A percentile compares a stretch with the other conserved stretches of the same genome.
phyloP scores from a whole-genome alignment of 352 stramenopile species.

The Phytophthora pini region DNA sequence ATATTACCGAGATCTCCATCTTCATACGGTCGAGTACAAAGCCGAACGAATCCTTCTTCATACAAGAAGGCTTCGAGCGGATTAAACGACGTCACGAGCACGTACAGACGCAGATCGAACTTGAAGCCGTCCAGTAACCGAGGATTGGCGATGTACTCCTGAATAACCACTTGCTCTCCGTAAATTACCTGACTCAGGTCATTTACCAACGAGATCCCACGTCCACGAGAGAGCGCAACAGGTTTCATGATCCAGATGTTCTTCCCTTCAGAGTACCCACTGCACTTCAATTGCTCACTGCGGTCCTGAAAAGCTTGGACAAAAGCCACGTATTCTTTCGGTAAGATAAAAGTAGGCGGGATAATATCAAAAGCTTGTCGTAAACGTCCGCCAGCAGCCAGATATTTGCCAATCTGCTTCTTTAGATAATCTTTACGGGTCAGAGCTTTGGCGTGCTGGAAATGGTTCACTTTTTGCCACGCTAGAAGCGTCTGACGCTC shows the following conservation, averaged over 20 bases:
- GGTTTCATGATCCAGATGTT: conserved; percentile 97
- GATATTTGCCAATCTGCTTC: conserved; percentile 80
- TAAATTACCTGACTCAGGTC: conserved; percentile 90
- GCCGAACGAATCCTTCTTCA: conserved; percentile 92
- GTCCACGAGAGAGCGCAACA: conserved; percentile 88
- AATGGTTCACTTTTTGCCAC: conserved; percentile 97
- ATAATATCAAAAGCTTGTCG: conserved; percentile 90
- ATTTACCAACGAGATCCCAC: conserved; percentile 94
- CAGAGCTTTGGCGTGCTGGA: conserved; percentile 88
- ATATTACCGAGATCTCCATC: conserved; percentile 76
- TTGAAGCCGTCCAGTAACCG: conserved; percentile 92
- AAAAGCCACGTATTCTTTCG: conserved; percentile 93
- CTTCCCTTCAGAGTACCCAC: conserved; percentile 27
- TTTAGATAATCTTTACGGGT: conserved; percentile 96
- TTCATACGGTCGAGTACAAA: conserved; percentile 89
- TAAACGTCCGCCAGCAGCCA: conserved; percentile 52
- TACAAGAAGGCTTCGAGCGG: conserved; percentile 95
- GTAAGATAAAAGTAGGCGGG: conserved; percentile 93
- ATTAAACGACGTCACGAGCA: conserved; percentile 95
- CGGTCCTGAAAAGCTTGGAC: conserved; percentile 85
- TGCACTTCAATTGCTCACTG: conserved; percentile 20
- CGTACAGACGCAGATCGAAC: conserved; percentile 93
- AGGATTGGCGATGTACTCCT: conserved; percentile 91
- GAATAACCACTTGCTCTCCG: conserved; percentile 87
- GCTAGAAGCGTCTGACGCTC: conserved; percentile 83